These are phyloP conservation scores for Penicillium bovifimosum DNA, from an alignment of 495 filamentous ascomycete genomes.

Conservation along the genomic window DNA sequence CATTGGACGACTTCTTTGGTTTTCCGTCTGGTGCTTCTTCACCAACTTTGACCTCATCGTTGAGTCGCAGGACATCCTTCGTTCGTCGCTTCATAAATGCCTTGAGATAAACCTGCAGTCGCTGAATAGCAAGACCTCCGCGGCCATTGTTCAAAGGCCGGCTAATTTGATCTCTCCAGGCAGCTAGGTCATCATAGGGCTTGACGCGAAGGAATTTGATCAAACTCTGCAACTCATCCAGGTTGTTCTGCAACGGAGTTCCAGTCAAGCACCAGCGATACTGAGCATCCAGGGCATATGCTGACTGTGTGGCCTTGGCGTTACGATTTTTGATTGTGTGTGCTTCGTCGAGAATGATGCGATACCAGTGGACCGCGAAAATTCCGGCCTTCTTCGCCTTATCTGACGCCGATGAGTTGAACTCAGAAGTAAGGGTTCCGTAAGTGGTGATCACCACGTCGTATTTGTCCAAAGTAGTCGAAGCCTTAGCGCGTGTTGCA, in stretches of 20 bases:
- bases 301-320: conserved; percentile 86
- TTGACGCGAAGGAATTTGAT: conserved; percentile 90
- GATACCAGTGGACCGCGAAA: conserved; percentile 90
- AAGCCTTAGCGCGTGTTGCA: conserved; percentile 70
- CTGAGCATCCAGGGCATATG: conserved; percentile 70
- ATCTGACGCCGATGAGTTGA: conserved; percentile 53
- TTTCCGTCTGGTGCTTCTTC: conserved; percentile 42
- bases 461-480: conserved; percentile 68
- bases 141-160: conserved; percentile 77
- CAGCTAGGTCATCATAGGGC: conserved; percentile 73
- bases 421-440: conserved; percentile 86
- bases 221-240: conserved; percentile 92
- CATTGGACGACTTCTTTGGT: conserved; percentile 47
- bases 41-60: conserved; percentile 67
- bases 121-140: conserved; percentile 81
- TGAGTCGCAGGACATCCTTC: conserved; percentile 87
- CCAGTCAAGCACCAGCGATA: conserved; percentile 96
- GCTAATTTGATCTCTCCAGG: conserved; percentile 87
- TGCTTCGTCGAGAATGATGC: conserved; percentile 91
- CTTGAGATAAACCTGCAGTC: conserved; percentile 75
- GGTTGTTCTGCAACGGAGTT: conserved; percentile 95
- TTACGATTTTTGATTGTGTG: conserved; percentile 98
- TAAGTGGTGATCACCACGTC: conserved; percentile 98
- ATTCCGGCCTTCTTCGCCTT: conserved; percentile 67
- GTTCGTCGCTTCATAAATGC: conserved; percentile 96